Conservation (phyloP, 148 eudicot genomes). For the Rhododendron griersonianum region DNA sequence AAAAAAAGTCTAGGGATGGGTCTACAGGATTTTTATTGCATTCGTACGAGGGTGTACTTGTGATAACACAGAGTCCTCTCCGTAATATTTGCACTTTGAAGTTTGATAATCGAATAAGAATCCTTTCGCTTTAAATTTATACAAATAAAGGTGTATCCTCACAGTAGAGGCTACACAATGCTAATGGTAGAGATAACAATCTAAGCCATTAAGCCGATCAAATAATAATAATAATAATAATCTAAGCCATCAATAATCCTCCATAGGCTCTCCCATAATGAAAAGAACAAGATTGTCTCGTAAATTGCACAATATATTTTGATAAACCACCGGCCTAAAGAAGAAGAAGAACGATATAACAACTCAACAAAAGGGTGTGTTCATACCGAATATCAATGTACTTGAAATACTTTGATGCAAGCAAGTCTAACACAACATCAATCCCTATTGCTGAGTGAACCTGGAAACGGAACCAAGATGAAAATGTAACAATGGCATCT, state of each 20-base stretch:
- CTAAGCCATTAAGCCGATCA: not conserved
- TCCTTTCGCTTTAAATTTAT: not conserved
- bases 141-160: not conserved
- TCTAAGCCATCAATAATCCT: not conserved
- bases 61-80: not conserved
- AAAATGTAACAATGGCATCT: not conserved
- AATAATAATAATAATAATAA: not conserved
- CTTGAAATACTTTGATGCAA: constrained; percentile 69
- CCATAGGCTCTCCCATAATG: not conserved
- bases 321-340: not conserved
- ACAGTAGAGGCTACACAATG: not conserved
- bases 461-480: constrained; percentile 32
- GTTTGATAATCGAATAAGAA: not conserved
- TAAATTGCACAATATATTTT: not conserved
- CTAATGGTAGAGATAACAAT: not conserved
- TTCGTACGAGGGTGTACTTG: not conserved
- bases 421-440: constrained; percentile 55
- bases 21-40: not conserved
- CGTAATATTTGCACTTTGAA: not conserved
- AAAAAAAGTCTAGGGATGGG: not conserved
- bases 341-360: not conserved
- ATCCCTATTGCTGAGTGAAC: constrained; percentile 39
- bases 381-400: constrained; percentile 86
- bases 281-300: not conserved
- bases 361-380: constrained; percentile 4